Evolutionary conservation across 495 filamentous ascomycete species (phyloP), one percentile per base, ranked within the genome.

Genomic region (Diplogelasinospora grovesii): DNA sequence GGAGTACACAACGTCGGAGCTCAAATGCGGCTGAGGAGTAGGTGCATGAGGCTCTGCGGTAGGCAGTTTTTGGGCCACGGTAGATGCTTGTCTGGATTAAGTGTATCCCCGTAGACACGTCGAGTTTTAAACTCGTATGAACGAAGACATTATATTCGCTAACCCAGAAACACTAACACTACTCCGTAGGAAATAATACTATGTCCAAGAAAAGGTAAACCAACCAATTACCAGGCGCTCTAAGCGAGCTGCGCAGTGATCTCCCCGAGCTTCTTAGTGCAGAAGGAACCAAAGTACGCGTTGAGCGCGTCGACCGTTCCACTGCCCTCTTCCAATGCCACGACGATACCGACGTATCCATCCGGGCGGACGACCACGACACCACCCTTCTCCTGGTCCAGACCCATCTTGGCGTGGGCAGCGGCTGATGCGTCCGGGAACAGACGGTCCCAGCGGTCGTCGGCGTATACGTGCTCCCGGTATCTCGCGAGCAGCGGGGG

Each of bases 351-450:
- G 42, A 93, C 79, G 63, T 94, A 89, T 22, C 85, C 85, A 61
- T 95, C 88, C 0, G 88, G 88, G 30, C 88, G 66, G 21, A 89
- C 85, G 26, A 95, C 80, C 10, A 92, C 77, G 5, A 93, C 72
- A 38, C 80, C 86, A 16, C 87, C 88, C 51, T 65, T 74, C 41
- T 82, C 79, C 50, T 80, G 63, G 48, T 85, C 73, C 18, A 94
- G 59, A 0, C 88, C 88, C 70, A 93, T 83, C 73, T 90, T 93
- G 34, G 83, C 79, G 67, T 95, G 88, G 19, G 87, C 86, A 8
- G 85, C 69, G 20, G 79, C 85, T 43, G 65, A 66, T 14, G 83
- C 81, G 31, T 80, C 65, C 0, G 83, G 82, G 1, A 84, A 79
- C 9, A 75, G 68, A 29, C 71, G 64, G 58, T 90, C 85, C 71